phyloP scores from a whole-genome alignment of 192 early-diverging fungal genomes.

The Linnemannia schmuckeri region DNA sequence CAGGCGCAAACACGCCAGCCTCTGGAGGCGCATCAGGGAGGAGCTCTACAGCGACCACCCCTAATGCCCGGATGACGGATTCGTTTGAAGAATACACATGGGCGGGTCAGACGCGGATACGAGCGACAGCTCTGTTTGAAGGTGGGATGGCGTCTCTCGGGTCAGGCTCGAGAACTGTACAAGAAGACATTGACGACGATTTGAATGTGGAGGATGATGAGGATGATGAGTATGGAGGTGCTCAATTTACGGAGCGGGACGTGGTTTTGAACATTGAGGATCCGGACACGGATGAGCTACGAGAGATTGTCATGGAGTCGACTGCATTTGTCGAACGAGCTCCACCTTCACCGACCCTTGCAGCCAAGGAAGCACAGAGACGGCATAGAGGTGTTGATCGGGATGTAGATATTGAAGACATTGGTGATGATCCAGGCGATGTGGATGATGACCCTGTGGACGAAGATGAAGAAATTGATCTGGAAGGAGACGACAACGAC shows the following conservation, averaged over 20 bases:
- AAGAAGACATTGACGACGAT: constrained; percentile 82
- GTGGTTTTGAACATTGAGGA: constrained; percentile 63
- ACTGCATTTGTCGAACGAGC: constrained; percentile 36
- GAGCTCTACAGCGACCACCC: constrained; percentile 23
- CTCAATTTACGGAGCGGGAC: constrained; percentile 82
- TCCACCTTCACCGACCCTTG: not conserved
- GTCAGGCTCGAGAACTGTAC: constrained; percentile 24
- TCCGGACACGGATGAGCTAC: constrained; percentile 52
- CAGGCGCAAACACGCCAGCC: constrained; percentile 26
- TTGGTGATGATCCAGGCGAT: constrained; percentile 23
- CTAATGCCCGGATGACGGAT: constrained; percentile 19
- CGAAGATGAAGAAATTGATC: constrained; percentile 49
- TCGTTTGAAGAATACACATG: constrained; percentile 84
- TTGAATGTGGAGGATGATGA: constrained; percentile 88
- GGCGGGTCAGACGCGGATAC: constrained; percentile 84
- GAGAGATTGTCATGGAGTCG: constrained; percentile 59
- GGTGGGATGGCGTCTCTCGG: constrained; percentile 76
- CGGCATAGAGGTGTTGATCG: not conserved
- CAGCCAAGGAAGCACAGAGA: constrained; percentile 17
- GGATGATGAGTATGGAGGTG: constrained; percentile 75
- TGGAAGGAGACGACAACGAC: constrained; percentile 37
- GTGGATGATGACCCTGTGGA: constrained; percentile 32
- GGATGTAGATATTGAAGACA: constrained; percentile 41
- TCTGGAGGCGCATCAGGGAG: constrained; percentile 15
- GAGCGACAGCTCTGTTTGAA: constrained; percentile 85